Base-by-base conservation (phyloP, 352 stramenopile species). In the Pythium guiyangense region DNA sequence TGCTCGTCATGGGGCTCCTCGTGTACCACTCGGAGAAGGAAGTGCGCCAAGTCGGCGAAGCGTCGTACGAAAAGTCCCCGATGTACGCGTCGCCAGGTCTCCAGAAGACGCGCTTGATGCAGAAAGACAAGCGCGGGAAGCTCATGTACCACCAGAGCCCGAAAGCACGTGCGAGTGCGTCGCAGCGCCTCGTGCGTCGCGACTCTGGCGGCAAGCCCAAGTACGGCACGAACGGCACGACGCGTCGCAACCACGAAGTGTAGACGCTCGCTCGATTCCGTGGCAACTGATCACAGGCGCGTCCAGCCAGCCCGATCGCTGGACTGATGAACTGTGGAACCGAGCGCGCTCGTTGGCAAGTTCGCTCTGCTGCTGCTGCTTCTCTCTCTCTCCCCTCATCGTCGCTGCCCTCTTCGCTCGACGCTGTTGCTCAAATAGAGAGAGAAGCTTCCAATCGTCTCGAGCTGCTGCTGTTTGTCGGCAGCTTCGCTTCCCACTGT, bases 41-140 rank as follows among this genome's bases (percentile, higher is more conserved):
- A 6, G 29, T 34, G 29, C 29, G 29, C 31, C 31, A 35, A 35
- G 31, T 35, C 6, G 31, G 31, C 31, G 31, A 37, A 37, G 31
- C 31, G 6, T 94, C 62, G 90, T 94, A 70, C 90, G 76, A 91
- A 58, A 90, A 88, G 56, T 90, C 83, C 18, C 80, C 80, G 9
- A 90, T 93, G 83, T 89, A 88, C 54, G 71, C 78, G 31, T 93
- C 80, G 43, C 80, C 83, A 40, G 84, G 74, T 34, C 66, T 90
- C 49, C 83, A 90, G 57, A 86, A 84, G 64, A 89, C 79, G 90
- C 31, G 55, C 67, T 93, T 52, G 90, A 90, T 55, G 74, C 74
- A 22, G 80, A 93, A 48, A 88, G 77, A 29, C 31, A 37, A 37
- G 31, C 31, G 31, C 31, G 31, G 31, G 31, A 37, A 37, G 31